These are phyloP conservation scores for Aspergillus nidulans DNA, from an alignment of 495 filamentous ascomycete genomes.

Conservation along the genomic window DNA sequence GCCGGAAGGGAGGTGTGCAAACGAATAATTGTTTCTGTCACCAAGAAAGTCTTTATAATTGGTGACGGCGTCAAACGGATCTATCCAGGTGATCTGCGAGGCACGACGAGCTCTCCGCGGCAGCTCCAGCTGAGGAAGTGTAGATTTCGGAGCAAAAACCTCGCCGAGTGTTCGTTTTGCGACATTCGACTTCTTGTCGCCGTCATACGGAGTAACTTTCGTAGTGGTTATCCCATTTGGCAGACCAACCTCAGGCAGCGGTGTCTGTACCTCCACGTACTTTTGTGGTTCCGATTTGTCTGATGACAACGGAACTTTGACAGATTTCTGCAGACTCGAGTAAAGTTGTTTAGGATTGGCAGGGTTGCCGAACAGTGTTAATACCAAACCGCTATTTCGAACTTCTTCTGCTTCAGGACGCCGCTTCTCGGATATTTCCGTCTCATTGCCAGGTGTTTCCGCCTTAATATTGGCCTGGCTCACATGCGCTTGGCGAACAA, in stretches of 20 bases:
- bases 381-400: slow-evolving; percentile 51
- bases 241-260: slow-evolving; percentile 58
- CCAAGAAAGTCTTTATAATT: slow-evolving; percentile 33
- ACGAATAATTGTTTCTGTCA: slow-evolving; percentile 38
- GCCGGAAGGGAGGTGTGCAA: slow-evolving; percentile 36
- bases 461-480: slow-evolving; percentile 37
- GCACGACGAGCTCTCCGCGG: slow-evolving; percentile 44
- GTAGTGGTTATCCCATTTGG: slow-evolving; percentile 72
- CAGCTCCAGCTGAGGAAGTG: slow-evolving; percentile 62
- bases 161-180: slow-evolving; percentile 69
- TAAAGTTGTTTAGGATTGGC: slow-evolving; percentile 72
- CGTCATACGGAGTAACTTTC: slow-evolving; percentile 57
- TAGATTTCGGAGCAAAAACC: slow-evolving; percentile 68
- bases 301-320: slow-evolving; percentile 30
- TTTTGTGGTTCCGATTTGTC: slow-evolving; percentile 40
- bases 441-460: slow-evolving; percentile 37
- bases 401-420: slow-evolving; percentile 21
- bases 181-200: slow-evolving; percentile 31
- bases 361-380: slow-evolving; percentile 67
- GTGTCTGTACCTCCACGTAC: slow-evolving; percentile 40
- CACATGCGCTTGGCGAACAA: slow-evolving; percentile 40
- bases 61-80: slow-evolving; percentile 39
- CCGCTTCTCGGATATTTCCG: slow-evolving; percentile 27
- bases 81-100: slow-evolving; percentile 32
- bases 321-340: slow-evolving; percentile 67